Percentiles rank a stretch among this genome's conserved stretches.
These are phyloP conservation scores for Chamaecyparis obtusa DNA, from an alignment of 75 land plant genomes.

Conservation along the genomic window DNA sequence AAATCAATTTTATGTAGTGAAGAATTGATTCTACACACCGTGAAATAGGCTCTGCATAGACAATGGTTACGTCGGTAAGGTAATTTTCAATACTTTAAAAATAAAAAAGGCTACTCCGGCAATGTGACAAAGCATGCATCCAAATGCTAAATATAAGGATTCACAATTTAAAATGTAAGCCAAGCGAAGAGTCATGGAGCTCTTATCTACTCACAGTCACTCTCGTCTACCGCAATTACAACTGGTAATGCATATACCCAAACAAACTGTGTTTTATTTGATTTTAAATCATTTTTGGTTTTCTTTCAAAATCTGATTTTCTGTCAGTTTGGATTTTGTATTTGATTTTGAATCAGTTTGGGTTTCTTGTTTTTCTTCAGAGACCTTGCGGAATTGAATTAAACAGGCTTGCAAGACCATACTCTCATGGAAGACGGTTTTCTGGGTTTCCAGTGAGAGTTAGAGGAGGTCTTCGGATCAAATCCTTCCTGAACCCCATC, in stretches of 20 bases:
- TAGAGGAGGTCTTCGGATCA: constrained; percentile 7
- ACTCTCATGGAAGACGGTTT: not conserved
- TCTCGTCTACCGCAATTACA: not conserved
- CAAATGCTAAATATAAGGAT: not conserved
- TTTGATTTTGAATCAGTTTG: not conserved
- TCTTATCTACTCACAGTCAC: not conserved
- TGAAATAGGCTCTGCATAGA: too few species aligned
- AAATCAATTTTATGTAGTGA: too few species aligned
- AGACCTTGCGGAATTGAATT: not conserved
- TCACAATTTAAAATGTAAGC: not conserved
- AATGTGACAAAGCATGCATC: too few species aligned
- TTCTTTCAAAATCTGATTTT: too few species aligned
- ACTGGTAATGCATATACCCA: not conserved
- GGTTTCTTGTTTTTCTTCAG: not conserved
- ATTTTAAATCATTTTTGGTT: not conserved
- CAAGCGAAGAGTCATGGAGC: not conserved
- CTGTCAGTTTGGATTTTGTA: not conserved
- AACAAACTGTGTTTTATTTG: not conserved
- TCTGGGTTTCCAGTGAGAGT: constrained; percentile 4
- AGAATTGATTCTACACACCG: too few species aligned
- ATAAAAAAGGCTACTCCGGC: too few species aligned
- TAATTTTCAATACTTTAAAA: too few species aligned
- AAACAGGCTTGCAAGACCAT: not conserved
- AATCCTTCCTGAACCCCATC: constrained; percentile 39
- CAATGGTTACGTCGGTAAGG: too few species aligned